Conservation (phyloP, 208 protist genomes). For the Leishmania gerbilli region DNA sequence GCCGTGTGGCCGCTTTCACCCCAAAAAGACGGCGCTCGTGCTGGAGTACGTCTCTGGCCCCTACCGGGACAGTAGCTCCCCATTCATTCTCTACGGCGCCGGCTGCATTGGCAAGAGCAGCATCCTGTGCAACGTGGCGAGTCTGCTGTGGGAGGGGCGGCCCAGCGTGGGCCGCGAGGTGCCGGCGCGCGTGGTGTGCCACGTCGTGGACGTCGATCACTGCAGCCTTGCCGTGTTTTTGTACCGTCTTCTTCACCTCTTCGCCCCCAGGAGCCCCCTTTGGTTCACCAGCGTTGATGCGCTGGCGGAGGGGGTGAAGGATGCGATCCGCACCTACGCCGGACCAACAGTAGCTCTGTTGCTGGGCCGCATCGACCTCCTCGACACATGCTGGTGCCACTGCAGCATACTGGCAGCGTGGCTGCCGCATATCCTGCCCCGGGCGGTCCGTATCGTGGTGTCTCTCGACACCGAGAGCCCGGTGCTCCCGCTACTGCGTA, state of each 20-base stretch:
- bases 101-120: slow-evolving; percentile 55
- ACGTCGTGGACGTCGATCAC: slow-evolving; percentile 40
- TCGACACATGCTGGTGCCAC: slow-evolving; percentile 63
- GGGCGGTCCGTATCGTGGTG: slow-evolving; percentile 55
- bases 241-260: slow-evolving; percentile 60
- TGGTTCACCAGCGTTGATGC: slow-evolving; percentile 46
- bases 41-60: slow-evolving; percentile 39
- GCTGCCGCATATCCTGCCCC: slow-evolving; percentile 70
- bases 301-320: slow-evolving; percentile 46
- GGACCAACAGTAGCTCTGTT: slow-evolving; percentile 60
- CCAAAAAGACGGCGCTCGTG: slow-evolving; percentile 40
- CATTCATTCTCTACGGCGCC: slow-evolving; percentile 74
- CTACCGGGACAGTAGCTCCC: slow-evolving; percentile 42
- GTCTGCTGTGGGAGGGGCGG: slow-evolving; percentile 22
- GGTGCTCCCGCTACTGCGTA: slow-evolving; percentile 64
- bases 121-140: slow-evolving; percentile 59
- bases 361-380: slow-evolving; percentile 51
- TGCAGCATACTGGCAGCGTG: slow-evolving; percentile 52
- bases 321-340: slow-evolving; percentile 51
- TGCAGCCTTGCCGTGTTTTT: slow-evolving; percentile 61
- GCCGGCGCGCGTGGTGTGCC: slow-evolving; percentile 39
- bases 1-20: slow-evolving; percentile 21
- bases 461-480: slow-evolving; percentile 70
- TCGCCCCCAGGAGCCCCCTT: slow-evolving; percentile 24
- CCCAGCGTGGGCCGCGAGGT: slow-evolving; percentile 12